Conservation (phyloP, 106 monocot genomes). For the Narthecium ossifragum region DNA sequence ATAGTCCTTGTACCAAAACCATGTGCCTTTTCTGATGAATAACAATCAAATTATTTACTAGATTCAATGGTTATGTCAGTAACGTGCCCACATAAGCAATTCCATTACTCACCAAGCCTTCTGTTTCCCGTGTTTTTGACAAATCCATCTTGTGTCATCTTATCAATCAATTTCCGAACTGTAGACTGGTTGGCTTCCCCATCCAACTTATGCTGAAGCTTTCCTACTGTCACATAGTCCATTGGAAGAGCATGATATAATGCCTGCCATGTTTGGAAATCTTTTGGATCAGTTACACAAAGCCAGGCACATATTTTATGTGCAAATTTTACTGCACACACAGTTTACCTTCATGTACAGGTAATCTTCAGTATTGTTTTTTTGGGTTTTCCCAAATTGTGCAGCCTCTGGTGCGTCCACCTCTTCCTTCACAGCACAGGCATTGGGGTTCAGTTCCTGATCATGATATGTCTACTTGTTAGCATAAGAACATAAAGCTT, state of each 20-base stretch:
- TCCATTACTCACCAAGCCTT: conserved; percentile 43
- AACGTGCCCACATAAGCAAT: too few species aligned
- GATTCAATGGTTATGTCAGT: too few species aligned
- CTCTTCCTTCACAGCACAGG: conserved; percentile 55
- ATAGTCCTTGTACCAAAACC: too few species aligned
- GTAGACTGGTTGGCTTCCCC: conserved; percentile 57
- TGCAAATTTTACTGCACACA: background rate
- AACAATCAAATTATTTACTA: too few species aligned
- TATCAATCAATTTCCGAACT: conserved; percentile 55
- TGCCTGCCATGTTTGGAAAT: conserved; percentile 42
- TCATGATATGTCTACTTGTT: conserved; percentile 1
- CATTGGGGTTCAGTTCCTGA: conserved; percentile 17
- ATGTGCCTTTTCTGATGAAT: too few species aligned
- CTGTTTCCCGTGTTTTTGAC: conserved; percentile 46
- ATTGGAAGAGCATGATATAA: conserved; percentile 83
- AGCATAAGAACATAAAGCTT: background rate
- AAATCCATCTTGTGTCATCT: conserved; percentile 60
- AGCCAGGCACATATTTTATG: background rate
- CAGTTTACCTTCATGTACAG: conserved; percentile 84
- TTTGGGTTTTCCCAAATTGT: conserved; percentile 19
- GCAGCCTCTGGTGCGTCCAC: conserved; percentile 29
- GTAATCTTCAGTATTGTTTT: conserved; percentile 24
- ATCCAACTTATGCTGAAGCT: conserved; percentile 64
- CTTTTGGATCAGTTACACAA: background rate
- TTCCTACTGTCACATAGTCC: conserved; percentile 79